Evolutionary conservation across 495 filamentous ascomycete genomes (phyloP).

Genomic region (Polyplosphaeria fusca): DNA sequence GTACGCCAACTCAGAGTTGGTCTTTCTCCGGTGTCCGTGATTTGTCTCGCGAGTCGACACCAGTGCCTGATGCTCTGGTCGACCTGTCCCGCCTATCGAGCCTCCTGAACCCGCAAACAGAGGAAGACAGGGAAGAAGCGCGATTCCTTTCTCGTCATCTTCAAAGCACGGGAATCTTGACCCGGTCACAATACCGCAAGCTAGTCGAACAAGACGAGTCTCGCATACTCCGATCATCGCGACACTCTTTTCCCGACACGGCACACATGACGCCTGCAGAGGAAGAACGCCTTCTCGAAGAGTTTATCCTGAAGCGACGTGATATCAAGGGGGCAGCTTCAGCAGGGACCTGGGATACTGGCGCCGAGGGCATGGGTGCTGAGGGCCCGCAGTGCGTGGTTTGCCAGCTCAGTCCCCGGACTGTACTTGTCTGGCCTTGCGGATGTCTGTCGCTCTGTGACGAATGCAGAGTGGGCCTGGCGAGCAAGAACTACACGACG

Average conservation of each 20-base stretch:
- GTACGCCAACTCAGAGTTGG: constrained; percentile 67
- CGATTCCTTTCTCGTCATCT: constrained; percentile 79
- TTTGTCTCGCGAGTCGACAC: constrained; percentile 47
- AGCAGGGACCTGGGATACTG: constrained; percentile 57
- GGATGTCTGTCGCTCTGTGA: constrained; percentile 91
- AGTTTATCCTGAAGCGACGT: constrained; percentile 68
- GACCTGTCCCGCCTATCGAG: constrained; percentile 66
- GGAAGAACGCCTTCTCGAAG: constrained; percentile 76
- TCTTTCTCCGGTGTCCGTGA: constrained; percentile 40
- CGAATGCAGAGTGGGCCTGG: constrained; percentile 87
- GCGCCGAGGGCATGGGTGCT: constrained; percentile 66
- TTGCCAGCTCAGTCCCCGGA: constrained; percentile 82
- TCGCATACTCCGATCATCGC: constrained; percentile 58
- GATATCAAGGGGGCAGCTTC: constrained; percentile 22
- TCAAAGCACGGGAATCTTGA: constrained; percentile 64
- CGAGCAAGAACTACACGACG: constrained; percentile 93
- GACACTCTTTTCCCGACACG: constrained; percentile 32
- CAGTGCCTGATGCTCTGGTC: constrained; percentile 57
- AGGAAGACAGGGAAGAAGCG: constrained; percentile 76
- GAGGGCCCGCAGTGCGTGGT: constrained; percentile 88
- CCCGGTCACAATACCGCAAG: constrained; percentile 70
- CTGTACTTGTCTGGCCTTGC: constrained; percentile 94
- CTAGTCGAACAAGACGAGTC: constrained; percentile 62
- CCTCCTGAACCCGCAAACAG: constrained; percentile 77
- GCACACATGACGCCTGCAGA: constrained; percentile 59